Evolutionary conservation across 257 asterid species (phyloP), one percentile per base, ranked within the genome.

Genomic region (Ehretia macrophylla): DNA sequence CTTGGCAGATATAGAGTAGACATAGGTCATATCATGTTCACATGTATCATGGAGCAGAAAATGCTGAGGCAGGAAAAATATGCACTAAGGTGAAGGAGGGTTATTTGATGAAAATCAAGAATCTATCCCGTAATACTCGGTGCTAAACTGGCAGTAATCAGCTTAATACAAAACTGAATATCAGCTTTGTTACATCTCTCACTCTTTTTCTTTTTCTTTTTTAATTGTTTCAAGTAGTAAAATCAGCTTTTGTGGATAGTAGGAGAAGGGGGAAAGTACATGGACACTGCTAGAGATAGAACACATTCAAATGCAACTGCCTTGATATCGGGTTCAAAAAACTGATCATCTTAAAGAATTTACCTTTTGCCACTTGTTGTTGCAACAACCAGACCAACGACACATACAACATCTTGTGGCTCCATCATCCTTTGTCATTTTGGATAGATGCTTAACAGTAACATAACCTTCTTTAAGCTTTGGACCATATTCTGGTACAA

Each of bases 401-500:
- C 93, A 81, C 19, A 66, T 65, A 67, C 86, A 78, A 71, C 95
- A 84, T 60, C 75, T 74, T 62, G 72, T 69, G 70, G 83, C 68
- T 32, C 73, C 78, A 53, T 72, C 79, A 18, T 79, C 88, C 76
- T 76, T 84, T 40, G 77, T 58, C 70, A 74, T 66, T 60, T 68
- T 58, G 37, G 77, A 54, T 68, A 82, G 69, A 68, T 89, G 95
- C 69, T 89, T 84, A 60, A 79, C 86, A 95, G 85, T 72, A 64
- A 86, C 86, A 56, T 88, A 93, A 67, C 84, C 95, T 77, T 93
- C 99, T 72, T 88, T 93, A 68, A 93, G 75, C 85, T 93, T 93
- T 63, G 95, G 86, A 51, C 99, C 99, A 68, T 75, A 93, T 67
- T 93, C 91, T 49, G 69, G 84, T 62, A 77, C 77, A 81, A 93